Evolutionary conservation across 805 yeast species (phyloP).

Genomic region (Lipomyces chichibuensis): DNA sequence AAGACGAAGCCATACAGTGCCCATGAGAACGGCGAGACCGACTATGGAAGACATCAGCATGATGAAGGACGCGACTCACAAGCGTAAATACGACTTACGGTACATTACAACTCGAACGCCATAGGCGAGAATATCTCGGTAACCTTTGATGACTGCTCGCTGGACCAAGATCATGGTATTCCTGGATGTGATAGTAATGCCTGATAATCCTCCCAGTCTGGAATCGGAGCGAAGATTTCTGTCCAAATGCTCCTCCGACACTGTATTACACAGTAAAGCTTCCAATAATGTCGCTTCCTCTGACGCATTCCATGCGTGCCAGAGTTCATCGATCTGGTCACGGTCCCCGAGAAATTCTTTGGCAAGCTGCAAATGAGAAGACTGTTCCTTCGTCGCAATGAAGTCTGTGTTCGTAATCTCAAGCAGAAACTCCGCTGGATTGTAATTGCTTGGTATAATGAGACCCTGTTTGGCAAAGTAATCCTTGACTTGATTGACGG

Average conservation of each 20-base stretch:
- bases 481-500: constrained; percentile 23
- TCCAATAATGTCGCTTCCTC: neutral
- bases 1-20: constrained; percentile 48
- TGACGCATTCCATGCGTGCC: neutral
- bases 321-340: neutral
- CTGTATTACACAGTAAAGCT: constrained; percentile 1
- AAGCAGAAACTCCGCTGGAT: constrained; percentile 43
- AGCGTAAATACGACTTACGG: neutral
- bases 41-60: constrained; percentile 20
- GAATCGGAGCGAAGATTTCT: neutral
- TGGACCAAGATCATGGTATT: constrained; percentile 36
- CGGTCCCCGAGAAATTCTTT: neutral
- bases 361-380: neutral
- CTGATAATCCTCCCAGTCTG: neutral
- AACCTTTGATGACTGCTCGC: constrained; percentile 44
- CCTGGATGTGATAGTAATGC: constrained; percentile 20
- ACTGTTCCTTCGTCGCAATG: neutral
- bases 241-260: neutral
- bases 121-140: constrained; percentile 47
- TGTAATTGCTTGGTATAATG: constrained; percentile 37
- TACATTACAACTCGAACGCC: constrained; percentile 48
- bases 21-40: constrained; percentile 50
- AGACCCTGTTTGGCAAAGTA: constrained; percentile 36
- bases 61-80: neutral
- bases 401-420: constrained; percentile 42